Evolutionary conservation across 768 basidiomycete species (phyloP).

Genomic region (Neoboletus magnificus): DNA sequence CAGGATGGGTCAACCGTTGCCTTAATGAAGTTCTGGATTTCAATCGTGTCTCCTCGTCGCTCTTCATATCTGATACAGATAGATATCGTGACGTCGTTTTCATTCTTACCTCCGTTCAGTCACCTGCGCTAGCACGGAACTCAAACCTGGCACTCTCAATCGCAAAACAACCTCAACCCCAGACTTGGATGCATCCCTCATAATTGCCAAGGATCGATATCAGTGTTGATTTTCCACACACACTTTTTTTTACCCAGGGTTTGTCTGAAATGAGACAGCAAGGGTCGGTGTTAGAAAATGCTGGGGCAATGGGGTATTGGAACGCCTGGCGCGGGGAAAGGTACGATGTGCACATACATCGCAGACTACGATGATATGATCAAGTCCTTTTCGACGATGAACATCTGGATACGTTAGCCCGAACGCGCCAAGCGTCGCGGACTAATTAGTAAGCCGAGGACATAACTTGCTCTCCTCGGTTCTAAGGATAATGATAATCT

Average conservation of each 20-base stretch:
- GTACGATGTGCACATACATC: neutral
- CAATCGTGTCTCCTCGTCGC: neutral
- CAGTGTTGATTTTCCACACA: neutral
- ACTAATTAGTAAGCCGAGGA: neutral
- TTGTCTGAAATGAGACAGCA: neutral
- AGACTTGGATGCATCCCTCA: neutral
- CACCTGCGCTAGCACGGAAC: neutral
- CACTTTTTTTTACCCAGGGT: neutral
- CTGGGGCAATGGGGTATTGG: neutral
- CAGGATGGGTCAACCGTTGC: slow-evolving; percentile 4
- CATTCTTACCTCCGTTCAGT: neutral
- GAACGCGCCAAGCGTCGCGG: neutral
- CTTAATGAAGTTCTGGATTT: neutral
- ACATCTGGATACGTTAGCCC: neutral
- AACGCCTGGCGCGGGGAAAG: neutral
- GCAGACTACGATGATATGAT: neutral
- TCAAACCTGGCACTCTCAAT: neutral
- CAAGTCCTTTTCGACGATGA: neutral
- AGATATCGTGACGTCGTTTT: neutral
- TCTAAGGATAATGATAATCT: too few relatives aligned
- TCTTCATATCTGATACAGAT: neutral
- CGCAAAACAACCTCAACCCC: slow-evolving; percentile 11
- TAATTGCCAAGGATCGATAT: neutral
- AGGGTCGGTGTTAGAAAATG: neutral
- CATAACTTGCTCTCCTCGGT: neutral